Base-by-base conservation (phyloP, 306 rosid species). In the Carpinus fangiana region DNA sequence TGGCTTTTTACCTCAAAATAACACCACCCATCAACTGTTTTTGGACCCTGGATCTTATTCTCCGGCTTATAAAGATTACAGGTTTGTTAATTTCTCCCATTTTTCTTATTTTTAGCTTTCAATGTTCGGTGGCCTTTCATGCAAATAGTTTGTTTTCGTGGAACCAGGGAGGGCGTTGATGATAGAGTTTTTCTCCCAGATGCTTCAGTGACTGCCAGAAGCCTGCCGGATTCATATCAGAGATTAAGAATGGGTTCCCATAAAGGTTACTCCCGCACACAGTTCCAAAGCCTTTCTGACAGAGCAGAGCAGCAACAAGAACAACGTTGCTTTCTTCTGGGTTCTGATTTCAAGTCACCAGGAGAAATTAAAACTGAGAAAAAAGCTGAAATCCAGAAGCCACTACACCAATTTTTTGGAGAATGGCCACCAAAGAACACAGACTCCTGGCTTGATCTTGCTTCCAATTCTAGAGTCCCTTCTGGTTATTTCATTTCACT, bases 401-500 rank as follows among this genome's bases (percentile, higher is more conserved):
- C 98, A 56, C 93, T 96, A 70, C 99, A 90, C 79, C 99, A 91
- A 67, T 96, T 96, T 90, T 93, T 96, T 87, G 94, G 90, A 16
- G 99, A 93, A 55, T 96, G 99, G 93, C 88, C 97, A 64, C 86
- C 90, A 72, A 96, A 96, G 90, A 87, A 82, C 90, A 78, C 98
- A 20, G 97, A 93, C 73, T 89, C 97, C 65, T 96, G 98, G 99
- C 96, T 96, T 65, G 99, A 96, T 86, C 97, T 96, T 84, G 91
- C 99, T 72, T 86, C 98, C 85, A 90, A 86, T 89, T 90, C 97
- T 79, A 91, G 89, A 80, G 84, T 87, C 68, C 89, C 79, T 45
- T 54, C 80, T 67, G 92, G 93, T 86, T 76, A 84, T 59, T 54
- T 62, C 71, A 21, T n/a, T 53, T 57, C 18, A 28, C 59, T 78